Evolutionary conservation across 306 rosid species (phyloP).

Genomic region (Inga leiocalycina): DNA sequence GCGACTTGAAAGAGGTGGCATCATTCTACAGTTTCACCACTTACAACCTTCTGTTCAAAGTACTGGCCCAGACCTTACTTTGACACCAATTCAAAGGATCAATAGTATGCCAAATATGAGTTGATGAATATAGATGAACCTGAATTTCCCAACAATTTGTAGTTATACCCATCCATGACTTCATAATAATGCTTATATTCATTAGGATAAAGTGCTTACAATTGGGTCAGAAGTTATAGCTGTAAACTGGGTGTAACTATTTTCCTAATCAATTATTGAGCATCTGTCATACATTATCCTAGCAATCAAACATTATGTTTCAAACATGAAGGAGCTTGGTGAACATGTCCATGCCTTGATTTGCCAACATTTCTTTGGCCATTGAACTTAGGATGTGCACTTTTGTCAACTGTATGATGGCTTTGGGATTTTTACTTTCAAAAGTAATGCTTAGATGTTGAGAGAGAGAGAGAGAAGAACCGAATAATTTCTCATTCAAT

Average conservation of each 20-base stretch:
- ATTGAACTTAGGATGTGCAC: not conserved
- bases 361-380: not conserved
- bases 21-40: not conserved
- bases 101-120: not conserved
- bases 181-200: not conserved
- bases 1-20: not conserved
- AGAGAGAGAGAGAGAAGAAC: no score
- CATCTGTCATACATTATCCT: not conserved
- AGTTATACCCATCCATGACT: not conserved
- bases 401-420: not conserved
- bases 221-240: not conserved
- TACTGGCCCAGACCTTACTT: not conserved
- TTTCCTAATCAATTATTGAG: not conserved
- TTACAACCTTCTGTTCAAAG: not conserved
- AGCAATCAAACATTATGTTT: not conserved
- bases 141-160: not conserved
- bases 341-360: not conserved
- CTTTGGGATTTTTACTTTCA: not conserved
- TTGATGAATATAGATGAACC: not conserved
- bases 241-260: not conserved
- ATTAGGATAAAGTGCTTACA: not conserved
- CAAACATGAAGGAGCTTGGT: not conserved
- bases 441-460: not conserved
- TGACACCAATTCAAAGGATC: not conserved
- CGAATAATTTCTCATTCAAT: no score